Evolutionary conservation across 2,329 filamentous ascomycete genomes (phyloP), one percentile per base, ranked within the genome.

Genomic region (Sclerotinia trifoliorum): DNA sequence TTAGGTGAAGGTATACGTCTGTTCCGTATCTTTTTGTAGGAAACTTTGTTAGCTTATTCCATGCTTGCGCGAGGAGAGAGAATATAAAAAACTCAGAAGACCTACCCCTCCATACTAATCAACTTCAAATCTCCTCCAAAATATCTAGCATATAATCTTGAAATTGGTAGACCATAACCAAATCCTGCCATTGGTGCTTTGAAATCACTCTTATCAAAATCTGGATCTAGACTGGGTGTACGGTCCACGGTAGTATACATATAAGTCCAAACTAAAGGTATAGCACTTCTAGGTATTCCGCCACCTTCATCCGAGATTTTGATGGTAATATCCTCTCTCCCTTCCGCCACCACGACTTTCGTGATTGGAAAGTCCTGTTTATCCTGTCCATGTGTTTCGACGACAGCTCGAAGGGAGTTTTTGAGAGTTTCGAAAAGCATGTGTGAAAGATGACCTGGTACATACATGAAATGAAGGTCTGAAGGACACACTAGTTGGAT

Each of bases 371-470:
- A 99, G 62, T 94, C 92, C 73, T 98, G 92, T 80, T 95, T 96
- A 76, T 98, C 95, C 78, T 93, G 90, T 60, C 95, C 95, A 78
- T 98, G 93, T 21, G 89, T 92, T 81, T 99, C 95, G 68, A 99
- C 95, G 51, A 99, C 95, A 65, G 95, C 95, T 78, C 95, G 92
- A 74, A 99, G 85, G 67, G 94, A 97, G 84, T 99, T 99, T 83
- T 99, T 99, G 78, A 99, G 84, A 2, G 95, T 99, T 82, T 99
- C 95, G 80, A 99, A 99, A 64, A 99, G 90, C 95, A 99, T 99
- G 82, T 99, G 95, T 74, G 93, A 97, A 79, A 99, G 79, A 81
- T 99, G 95, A n/a, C 95, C 95, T 0, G 95, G 95, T 66, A 99
- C 95, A 78, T 99, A 99, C 95, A 99, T 99, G 82, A 99, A 99